phyloP scores from a whole-genome alignment of 768 basidiomycete genomes.

The Psilocybe subaeruginosa region DNA sequence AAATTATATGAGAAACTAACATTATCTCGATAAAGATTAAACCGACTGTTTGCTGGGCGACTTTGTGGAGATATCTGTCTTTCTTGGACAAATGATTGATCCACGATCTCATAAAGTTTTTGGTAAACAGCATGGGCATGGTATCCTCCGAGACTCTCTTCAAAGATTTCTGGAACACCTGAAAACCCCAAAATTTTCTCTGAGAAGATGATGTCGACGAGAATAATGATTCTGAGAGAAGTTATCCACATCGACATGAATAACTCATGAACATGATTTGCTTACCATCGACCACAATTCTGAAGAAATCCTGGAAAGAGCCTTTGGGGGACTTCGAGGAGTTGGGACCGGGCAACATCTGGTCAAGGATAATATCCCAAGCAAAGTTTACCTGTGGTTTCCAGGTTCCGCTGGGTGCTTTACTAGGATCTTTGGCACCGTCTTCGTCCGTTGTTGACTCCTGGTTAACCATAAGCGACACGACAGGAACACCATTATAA shows the following conservation, averaged over 20 bases:
- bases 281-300: slow-evolving; percentile 88
- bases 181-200: slow-evolving; percentile 96
- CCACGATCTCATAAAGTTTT: slow-evolving; percentile 96
- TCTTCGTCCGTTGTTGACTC: slow-evolving; percentile 63
- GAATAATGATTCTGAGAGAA: slow-evolving; percentile 77
- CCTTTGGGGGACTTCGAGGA: slow-evolving; percentile 45
- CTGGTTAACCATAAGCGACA: slow-evolving; percentile 34
- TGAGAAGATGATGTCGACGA: slow-evolving; percentile 81
- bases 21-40: not conserved
- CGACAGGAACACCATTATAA: slow-evolving; percentile 1
- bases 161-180: slow-evolving; percentile 82
- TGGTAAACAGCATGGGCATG: slow-evolving; percentile 88
- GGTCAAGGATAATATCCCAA: slow-evolving; percentile 84
- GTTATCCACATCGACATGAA: slow-evolving; percentile 1
- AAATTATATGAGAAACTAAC: not conserved
- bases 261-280: not conserved
- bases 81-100: slow-evolving; percentile 91
- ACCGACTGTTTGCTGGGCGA: slow-evolving; percentile 80
- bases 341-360: slow-evolving; percentile 58
- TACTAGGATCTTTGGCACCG: slow-evolving; percentile 46
- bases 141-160: slow-evolving; percentile 63
- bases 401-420: slow-evolving; percentile 65
- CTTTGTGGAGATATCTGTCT: slow-evolving; percentile 90
- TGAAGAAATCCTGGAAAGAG: slow-evolving; percentile 90
- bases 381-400: slow-evolving; percentile 92